Conservation (phyloP, 208 protist genomes). For the Leishmania mexicana region DNA sequence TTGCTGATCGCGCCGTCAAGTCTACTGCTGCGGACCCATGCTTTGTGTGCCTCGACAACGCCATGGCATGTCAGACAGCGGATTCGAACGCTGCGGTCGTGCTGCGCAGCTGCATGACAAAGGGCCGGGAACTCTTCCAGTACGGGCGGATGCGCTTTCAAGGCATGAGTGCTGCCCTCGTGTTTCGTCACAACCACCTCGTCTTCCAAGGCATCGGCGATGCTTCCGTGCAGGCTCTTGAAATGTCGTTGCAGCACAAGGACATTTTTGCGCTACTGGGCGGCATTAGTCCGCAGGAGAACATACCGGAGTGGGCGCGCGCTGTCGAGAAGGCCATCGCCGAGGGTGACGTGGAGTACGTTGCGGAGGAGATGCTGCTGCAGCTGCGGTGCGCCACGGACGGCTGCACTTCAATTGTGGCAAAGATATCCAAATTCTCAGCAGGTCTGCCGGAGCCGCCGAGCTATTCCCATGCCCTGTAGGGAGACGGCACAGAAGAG, state of each 20-base stretch:
- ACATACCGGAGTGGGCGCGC: slow-evolving; percentile 27
- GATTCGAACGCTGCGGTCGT: slow-evolving; percentile 44
- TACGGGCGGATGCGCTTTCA: slow-evolving; percentile 43
- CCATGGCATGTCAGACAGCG: slow-evolving; percentile 45
- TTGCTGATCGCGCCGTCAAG: slow-evolving; percentile 84
- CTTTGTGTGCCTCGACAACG: slow-evolving; percentile 61
- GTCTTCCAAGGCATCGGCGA: slow-evolving; percentile 72
- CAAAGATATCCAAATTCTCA: slow-evolving; percentile 38
- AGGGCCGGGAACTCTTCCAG: slow-evolving; percentile 14
- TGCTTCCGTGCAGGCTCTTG: slow-evolving; percentile 39
- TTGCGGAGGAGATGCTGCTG: slow-evolving; percentile 80
- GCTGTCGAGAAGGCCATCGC: slow-evolving; percentile 22
- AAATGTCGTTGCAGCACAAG: slow-evolving; percentile 45
- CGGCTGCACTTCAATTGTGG: slow-evolving; percentile 44
- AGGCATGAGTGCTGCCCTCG: slow-evolving; percentile 49
- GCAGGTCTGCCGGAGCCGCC: slow-evolving; percentile 48
- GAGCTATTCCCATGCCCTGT: slow-evolving; percentile 28
- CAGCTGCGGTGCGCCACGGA: slow-evolving; percentile 27
- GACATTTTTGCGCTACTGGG: slow-evolving; percentile 69
- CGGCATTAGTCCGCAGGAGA: slow-evolving; percentile 35
- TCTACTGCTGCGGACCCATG: slow-evolving; percentile 37
- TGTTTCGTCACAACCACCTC: slow-evolving; percentile 53
- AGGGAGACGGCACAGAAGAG: background rate
- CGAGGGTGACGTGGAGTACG: slow-evolving; percentile 70
- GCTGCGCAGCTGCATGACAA: slow-evolving; percentile 19